phyloP scores from a whole-genome alignment of 177 flowering plant genomes.

The Telopea speciosissima region DNA sequence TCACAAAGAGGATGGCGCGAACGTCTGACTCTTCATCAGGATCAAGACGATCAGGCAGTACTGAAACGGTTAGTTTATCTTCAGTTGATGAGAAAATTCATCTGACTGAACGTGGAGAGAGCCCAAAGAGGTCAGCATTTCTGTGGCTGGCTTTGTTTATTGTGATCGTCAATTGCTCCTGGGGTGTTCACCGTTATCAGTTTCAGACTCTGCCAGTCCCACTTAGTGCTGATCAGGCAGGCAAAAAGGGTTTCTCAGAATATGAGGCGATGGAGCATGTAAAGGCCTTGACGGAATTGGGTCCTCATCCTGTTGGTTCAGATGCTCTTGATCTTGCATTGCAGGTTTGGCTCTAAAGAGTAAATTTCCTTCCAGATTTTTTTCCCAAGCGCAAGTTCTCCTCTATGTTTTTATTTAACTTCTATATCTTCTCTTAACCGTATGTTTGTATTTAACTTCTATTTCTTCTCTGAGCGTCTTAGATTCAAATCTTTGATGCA shows the following conservation, averaged over 20 bases:
- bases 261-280: constrained; percentile 70
- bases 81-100: background rate
- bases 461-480: too few relatives aligned
- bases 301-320: constrained; percentile 92
- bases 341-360: constrained; percentile 36
- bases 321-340: constrained; percentile 71
- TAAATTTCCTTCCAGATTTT: background rate
- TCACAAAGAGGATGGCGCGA: constrained; percentile 3
- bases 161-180: constrained; percentile 35
- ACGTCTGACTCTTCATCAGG: constrained; percentile 3
- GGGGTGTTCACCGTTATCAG: constrained; percentile 65
- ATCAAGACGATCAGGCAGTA: background rate
- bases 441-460: background rate
- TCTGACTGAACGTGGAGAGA: constrained; percentile 2
- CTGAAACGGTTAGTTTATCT: background rate
- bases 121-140: constrained; percentile 36
- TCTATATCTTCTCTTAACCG: too few relatives aligned
- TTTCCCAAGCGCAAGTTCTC: background rate
- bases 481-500: background rate
- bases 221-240: constrained; percentile 53
- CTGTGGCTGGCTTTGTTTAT: constrained; percentile 44
- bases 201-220: constrained; percentile 58
- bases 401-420: background rate
- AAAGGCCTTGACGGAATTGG: constrained; percentile 53
- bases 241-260: constrained; percentile 90